Percentiles rank a stretch among this genome's conserved stretches.
These are phyloP conservation scores for Chrysopogon serrulatus DNA, from an alignment of 176 grass and related monocot species.

Conservation along the genomic window DNA sequence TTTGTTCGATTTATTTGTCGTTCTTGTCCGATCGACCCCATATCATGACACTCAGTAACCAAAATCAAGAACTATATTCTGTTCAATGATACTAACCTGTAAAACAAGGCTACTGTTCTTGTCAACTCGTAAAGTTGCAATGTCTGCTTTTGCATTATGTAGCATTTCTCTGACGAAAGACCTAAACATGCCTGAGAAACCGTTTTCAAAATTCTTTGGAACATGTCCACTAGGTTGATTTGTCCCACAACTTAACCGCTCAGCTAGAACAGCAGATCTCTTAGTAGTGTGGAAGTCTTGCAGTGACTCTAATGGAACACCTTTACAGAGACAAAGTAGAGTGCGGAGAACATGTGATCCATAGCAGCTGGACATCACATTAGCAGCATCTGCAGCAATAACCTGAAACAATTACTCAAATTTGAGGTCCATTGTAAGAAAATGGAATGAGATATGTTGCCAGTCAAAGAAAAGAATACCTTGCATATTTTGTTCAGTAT, in stretches of 20 bases:
- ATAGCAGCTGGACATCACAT: constrained; percentile 73
- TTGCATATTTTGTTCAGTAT: constrained; percentile 77
- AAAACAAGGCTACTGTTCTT: constrained; percentile 95
- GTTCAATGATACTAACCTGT: constrained; percentile 42
- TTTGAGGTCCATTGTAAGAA: constrained; percentile 5
- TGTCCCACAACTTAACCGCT: constrained; percentile 50
- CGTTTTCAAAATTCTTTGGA: constrained; percentile 38
- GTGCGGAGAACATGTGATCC: constrained; percentile 91
- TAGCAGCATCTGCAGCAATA: constrained; percentile 56
- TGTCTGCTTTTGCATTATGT: constrained; percentile 53
- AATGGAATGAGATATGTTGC: background rate
- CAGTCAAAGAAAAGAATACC: constrained; percentile 34
- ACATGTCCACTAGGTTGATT: constrained; percentile 32
- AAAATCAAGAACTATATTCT: background rate
- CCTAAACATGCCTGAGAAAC: constrained; percentile 60
- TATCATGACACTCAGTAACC: background rate
- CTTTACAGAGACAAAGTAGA: constrained; percentile 90
- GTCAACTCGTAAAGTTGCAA: constrained; percentile 51
- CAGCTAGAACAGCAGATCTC: constrained; percentile 60
- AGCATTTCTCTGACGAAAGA: constrained; percentile 66
- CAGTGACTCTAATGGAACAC: constrained; percentile 54
- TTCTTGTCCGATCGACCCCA: background rate
- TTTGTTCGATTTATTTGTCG: background rate
- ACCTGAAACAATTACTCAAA: constrained; percentile 39
- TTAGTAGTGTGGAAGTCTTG: constrained; percentile 81